Evolutionary conservation across 2,329 filamentous ascomycete genomes (phyloP).

Genomic region (Fusarium secorum): DNA sequence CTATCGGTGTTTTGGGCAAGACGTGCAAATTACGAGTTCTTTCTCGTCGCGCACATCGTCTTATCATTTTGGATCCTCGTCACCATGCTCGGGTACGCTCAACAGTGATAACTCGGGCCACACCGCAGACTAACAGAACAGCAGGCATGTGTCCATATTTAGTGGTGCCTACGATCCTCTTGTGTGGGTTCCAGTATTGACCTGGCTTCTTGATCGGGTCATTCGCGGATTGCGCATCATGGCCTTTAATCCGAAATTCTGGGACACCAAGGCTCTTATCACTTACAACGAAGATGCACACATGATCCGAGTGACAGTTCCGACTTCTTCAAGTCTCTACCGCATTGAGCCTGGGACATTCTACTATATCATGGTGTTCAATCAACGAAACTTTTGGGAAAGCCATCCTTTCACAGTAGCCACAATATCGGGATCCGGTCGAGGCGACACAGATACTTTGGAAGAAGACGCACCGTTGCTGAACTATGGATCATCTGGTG

Average conservation of each 20-base stretch:
- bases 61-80: slow-evolving; percentile 59
- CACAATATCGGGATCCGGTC: slow-evolving; percentile 28
- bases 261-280: background rate
- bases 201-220: background rate
- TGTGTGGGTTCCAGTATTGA: background rate
- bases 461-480: background rate
- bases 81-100: slow-evolving; percentile 58
- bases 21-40: slow-evolving; percentile 59
- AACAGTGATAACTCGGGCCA: accelerated
- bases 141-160: slow-evolving; percentile 60
- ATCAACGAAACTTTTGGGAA: slow-evolving; percentile 52
- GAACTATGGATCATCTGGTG: accelerated
- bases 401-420: slow-evolving; percentile 60
- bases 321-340: slow-evolving; percentile 46
- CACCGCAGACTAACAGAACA: background rate
- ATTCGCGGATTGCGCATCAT: background rate
- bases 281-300: slow-evolving; percentile 41
- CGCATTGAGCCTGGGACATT: slow-evolving; percentile 51
- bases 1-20: slow-evolving; percentile 62
- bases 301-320: slow-evolving; percentile 52
- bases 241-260: background rate
- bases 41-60: slow-evolving; percentile 59
- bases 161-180: slow-evolving; percentile 54
- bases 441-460: background rate
- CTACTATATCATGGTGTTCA: slow-evolving; percentile 55